Conservation (phyloP, 352 stramenopile genomes). For the Phytopythium vexans region DNA sequence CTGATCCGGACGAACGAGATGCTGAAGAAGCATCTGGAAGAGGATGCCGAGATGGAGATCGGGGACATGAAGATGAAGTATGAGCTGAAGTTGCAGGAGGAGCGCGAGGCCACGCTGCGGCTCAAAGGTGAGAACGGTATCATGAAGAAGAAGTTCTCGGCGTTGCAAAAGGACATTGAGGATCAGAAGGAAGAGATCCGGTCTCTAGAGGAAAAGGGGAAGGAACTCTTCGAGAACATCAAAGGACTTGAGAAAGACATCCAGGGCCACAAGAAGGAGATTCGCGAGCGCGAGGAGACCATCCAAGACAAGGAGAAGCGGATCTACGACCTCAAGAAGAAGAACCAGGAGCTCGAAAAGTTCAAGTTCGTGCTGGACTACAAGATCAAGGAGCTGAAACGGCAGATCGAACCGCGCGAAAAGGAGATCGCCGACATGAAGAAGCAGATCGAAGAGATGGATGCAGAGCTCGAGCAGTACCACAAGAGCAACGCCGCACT, state of each 20-base stretch:
- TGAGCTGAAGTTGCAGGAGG: constrained; percentile 86
- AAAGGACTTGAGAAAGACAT: constrained; percentile 92
- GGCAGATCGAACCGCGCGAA: constrained; percentile 94
- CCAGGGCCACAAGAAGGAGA: constrained; percentile 91
- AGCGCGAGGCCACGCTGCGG: constrained; percentile 89
- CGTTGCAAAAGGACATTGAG: constrained; percentile 93
- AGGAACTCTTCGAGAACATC: constrained; percentile 92
- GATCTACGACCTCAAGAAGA: constrained; percentile 97
- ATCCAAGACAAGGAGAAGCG: constrained; percentile 96
- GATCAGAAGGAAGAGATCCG: constrained; percentile 94
- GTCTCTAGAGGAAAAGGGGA: constrained; percentile 88
- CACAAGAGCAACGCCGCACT: constrained; percentile 94
- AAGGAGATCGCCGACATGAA: constrained; percentile 94
- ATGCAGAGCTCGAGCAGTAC: constrained; percentile 93
- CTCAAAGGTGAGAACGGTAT: constrained; percentile 96
- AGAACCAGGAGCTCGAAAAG: constrained; percentile 96
- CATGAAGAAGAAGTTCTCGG: constrained; percentile 96
- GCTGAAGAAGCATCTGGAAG: constrained; percentile 90
- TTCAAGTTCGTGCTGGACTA: constrained; percentile 98
- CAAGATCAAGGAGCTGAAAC: constrained; percentile 97
- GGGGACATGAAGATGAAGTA: constrained; percentile 91
- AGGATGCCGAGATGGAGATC: constrained; percentile 93
- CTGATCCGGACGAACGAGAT: constrained; percentile 88
- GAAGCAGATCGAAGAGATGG: constrained; percentile 95
- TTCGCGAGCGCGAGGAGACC: constrained; percentile 91